phyloP scores from a whole-genome alignment of 2,329 filamentous ascomycete genomes.

The Aureobasidium pullulans region DNA sequence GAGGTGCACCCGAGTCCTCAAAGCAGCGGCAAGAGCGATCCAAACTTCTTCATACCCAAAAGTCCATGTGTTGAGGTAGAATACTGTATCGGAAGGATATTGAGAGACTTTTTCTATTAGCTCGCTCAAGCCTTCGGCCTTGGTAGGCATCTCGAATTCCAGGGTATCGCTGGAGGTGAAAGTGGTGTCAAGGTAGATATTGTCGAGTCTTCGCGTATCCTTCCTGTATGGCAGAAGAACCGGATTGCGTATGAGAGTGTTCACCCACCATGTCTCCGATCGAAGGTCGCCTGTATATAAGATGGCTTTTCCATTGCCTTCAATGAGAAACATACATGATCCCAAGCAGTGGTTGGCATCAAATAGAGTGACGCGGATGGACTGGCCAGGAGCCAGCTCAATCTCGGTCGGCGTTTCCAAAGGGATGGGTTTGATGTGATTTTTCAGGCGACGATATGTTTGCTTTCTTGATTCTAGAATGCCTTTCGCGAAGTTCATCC shows the following conservation, averaged over 20 bases:
- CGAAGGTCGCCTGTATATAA: conserved; percentile 87
- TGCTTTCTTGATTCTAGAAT: conserved; percentile 67
- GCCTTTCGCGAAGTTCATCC: conserved; percentile 72
- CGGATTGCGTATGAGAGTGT: conserved; percentile 63
- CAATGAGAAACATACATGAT: conserved; percentile 86
- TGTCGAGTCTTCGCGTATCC: conserved; percentile 62
- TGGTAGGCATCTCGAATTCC: conserved; percentile 49
- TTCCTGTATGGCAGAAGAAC: conserved; percentile 65
- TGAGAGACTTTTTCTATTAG: conserved; percentile 59
- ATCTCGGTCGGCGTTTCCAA: conserved; percentile 71
- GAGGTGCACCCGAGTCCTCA: conserved; percentile 69
- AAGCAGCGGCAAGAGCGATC: conserved; percentile 65
- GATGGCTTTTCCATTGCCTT: conserved; percentile 62
- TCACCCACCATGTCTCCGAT: conserved; percentile 80
- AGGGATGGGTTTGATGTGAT: conserved; percentile 69
- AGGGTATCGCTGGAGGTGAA: conserved; percentile 50
- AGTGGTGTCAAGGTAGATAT: conserved; percentile 84
- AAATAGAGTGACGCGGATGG: conserved; percentile 74
- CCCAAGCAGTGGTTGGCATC: conserved; percentile 91
- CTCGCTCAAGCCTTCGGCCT: conserved; percentile 69
- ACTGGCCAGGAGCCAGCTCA: conserved; percentile 60
- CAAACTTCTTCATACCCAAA: conserved; percentile 92
- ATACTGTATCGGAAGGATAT: conserved; percentile 68
- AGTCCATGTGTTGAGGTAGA: conserved; percentile 84
- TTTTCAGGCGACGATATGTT: conserved; percentile 69